Evolutionary conservation across 2,329 filamentous ascomycete species (phyloP).

Genomic region (Cladorrhinum sp.): DNA sequence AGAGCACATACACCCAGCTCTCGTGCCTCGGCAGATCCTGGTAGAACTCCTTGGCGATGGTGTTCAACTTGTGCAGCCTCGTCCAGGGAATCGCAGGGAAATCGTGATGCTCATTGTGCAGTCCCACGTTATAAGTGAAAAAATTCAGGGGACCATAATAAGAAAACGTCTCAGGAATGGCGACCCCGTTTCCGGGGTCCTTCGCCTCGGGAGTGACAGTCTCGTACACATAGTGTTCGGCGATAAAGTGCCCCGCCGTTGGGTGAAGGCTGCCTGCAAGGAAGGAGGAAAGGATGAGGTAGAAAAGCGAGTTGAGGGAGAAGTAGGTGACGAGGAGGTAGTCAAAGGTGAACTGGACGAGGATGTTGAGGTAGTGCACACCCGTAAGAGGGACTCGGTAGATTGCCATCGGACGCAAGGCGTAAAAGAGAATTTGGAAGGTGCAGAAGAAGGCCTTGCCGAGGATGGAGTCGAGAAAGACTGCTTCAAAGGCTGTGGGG

Average conservation of each 20-base stretch:
- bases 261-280: slow-evolving; percentile 91
- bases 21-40: slow-evolving; percentile 78
- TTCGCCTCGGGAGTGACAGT: slow-evolving; percentile 54
- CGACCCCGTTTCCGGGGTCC: slow-evolving; percentile 58
- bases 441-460: slow-evolving; percentile 99
- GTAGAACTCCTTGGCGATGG: slow-evolving; percentile 89
- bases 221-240: slow-evolving; percentile 88
- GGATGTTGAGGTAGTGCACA: slow-evolving; percentile 80
- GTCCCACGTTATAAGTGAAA: slow-evolving; percentile 92
- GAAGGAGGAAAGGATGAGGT: slow-evolving; percentile 87
- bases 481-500: slow-evolving; percentile 83
- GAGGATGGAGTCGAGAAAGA: slow-evolving; percentile 89
- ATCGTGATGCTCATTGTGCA: slow-evolving; percentile 99
- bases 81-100: slow-evolving; percentile 98
- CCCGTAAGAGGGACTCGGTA: slow-evolving; percentile 84
- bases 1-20: slow-evolving; percentile 91
- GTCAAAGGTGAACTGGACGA: slow-evolving; percentile 76
- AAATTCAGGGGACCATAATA: slow-evolving; percentile 94
- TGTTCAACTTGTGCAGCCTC: slow-evolving; percentile 69
- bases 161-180: slow-evolving; percentile 89
- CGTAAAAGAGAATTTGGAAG: slow-evolving; percentile 99
- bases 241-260: slow-evolving; percentile 95
- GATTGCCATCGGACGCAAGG: slow-evolving; percentile 89
- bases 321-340: slow-evolving; percentile 59
- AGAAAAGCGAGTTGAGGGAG: slow-evolving; percentile 66